These are phyloP conservation scores for Raddia guianensis DNA, from an alignment of 176 grass and related monocot genomes.

Conservation along the genomic window DNA sequence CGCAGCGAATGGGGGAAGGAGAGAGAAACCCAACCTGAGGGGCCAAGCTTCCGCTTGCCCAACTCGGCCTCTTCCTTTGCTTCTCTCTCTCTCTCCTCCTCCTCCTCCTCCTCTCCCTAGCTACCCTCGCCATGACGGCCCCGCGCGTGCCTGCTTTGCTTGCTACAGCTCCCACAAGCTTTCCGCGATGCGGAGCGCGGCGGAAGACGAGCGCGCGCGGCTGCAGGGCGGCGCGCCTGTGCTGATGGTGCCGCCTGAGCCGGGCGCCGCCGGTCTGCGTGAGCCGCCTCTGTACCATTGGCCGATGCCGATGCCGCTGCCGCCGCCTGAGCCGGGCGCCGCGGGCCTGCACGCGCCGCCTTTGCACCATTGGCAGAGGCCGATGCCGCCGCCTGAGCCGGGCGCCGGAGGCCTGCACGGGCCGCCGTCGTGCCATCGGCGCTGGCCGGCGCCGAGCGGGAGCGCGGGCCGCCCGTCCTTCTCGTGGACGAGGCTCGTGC, in stretches of 20 bases:
- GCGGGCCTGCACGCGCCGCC: conserved; percentile 8
- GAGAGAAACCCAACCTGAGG: background rate
- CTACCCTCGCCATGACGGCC: conserved; percentile 42
- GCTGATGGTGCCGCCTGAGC: background rate
- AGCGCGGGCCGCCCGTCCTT: background rate
- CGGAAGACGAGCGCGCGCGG: conserved; percentile 37
- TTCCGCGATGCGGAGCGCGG: background rate
- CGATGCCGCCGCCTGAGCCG: conserved; percentile 27
- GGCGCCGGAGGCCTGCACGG: conserved; percentile 9
- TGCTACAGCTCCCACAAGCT: conserved; percentile 26
- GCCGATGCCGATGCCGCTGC: background rate
- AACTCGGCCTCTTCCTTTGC: conserved; percentile 38
- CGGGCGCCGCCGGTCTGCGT: conserved; percentile 2
- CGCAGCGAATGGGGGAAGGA: background rate
- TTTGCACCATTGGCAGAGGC: conserved; percentile 3
- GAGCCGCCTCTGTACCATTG: conserved; percentile 9
- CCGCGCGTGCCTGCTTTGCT: background rate
- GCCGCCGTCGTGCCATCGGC: background rate
- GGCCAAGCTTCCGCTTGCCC: background rate
- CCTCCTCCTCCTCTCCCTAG: background rate
- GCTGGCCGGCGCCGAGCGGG: background rate
- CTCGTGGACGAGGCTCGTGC: conserved; percentile 60
- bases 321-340: background rate
- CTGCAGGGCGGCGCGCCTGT: conserved; percentile 34
- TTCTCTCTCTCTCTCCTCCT: conserved; percentile 22